Base-by-base conservation (phyloP, 495 filamentous ascomycete genomes). In the Cercophora samala region DNA sequence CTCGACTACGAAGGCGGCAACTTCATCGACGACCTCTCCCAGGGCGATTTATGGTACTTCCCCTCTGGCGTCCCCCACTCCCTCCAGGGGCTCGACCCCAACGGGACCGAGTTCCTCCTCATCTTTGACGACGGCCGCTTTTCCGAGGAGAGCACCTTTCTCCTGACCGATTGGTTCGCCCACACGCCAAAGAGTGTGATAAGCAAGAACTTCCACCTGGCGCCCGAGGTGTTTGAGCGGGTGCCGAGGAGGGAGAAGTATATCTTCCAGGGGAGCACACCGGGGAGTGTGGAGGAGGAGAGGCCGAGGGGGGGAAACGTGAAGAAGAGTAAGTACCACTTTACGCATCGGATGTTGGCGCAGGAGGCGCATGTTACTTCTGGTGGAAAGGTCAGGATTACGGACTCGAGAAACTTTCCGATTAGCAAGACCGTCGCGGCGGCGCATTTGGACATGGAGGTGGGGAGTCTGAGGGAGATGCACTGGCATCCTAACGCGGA, bases 31-130 rank as follows among this genome's bases (percentile, higher is more conserved):
- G 88, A 90, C 70, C 77, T 90, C n/a, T 79, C 85, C 65, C 85
- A 85, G 64, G 89, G 89, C 17, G 89, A 91, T 72, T 77, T 91
- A 2, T 91, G 89, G 89, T 91, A 90, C 71, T 91, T 90, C 76
- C 89, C 88, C n/a, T 82, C 84, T 25, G 89, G 89, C 13, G 83
- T 89, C 53, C 88, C 89, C 2, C 89, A 91, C 75, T 88, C 85
- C 0, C 81, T 91, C 5, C 89, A 91, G 65, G 89, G 88, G 4
- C 79, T 91, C 0, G 77, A 83, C 64, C 77, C 82, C 8, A 88
- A 90, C 68, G 89, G 88, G 25, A 89, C 86, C 23, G 89, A 91
- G 72, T 91, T 90, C 69, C 80, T 91, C 11, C 79, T 91, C 54
- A 83, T 91, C 63, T 90, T 91, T 68, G 89, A 91, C 66, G 82